These are phyloP conservation scores for Dendrobium catenatum DNA, from an alignment of 106 monocot genomes.

Conservation along the genomic window DNA sequence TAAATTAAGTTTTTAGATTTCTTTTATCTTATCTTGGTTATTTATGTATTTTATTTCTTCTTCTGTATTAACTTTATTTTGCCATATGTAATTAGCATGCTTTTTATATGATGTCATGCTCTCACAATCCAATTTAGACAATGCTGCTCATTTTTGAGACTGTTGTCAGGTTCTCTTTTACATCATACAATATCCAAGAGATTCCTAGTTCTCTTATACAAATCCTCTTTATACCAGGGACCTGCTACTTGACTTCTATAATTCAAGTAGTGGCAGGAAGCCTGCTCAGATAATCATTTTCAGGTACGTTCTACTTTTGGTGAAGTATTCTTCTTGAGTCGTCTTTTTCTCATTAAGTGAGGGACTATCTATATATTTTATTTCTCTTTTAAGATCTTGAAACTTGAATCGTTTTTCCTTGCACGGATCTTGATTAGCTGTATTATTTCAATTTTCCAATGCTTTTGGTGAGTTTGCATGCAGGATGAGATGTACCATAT, in stretches of 20 bases:
- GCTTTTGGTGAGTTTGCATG: neutral
- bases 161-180: neutral
- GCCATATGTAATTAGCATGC: neutral
- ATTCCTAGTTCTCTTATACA: neutral
- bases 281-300: conserved; percentile 77
- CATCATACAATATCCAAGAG: neutral
- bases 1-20: too few relatives aligned
- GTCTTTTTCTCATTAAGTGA: neutral
- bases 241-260: conserved; percentile 66
- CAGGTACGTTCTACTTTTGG: conserved; percentile 36
- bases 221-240: conserved; percentile 33
- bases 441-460: neutral
- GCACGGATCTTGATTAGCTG: neutral
- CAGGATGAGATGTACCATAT: neutral
- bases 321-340: neutral
- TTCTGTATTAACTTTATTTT: neutral
- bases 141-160: neutral
- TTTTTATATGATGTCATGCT: neutral
- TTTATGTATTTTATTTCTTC: neutral
- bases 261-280: conserved; percentile 41
- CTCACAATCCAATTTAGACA: neutral
- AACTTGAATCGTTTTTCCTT: neutral
- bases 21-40: neutral
- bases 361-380: neutral
- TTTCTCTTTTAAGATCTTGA: neutral